Evolutionary conservation across 139 green algal genomes (phyloP), one percentile per base, ranked within the genome.

Genomic region (Zygnema cylindricum): DNA sequence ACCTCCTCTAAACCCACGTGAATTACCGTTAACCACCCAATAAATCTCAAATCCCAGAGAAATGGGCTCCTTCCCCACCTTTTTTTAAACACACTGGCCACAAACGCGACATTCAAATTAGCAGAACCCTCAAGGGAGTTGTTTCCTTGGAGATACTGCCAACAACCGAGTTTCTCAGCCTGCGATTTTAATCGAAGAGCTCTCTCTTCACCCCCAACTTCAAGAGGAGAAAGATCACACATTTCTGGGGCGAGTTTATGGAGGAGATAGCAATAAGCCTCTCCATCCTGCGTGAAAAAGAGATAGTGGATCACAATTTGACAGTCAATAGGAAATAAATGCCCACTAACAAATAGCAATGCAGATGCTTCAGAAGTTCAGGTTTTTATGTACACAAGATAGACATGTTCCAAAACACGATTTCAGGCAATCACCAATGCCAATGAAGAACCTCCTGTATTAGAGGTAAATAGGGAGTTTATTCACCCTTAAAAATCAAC

Each of bases 11-110:
- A 73, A 73, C 57, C 30, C 30, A 30, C 25, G 57, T 73, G 57
- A 30, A 25, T 73, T 30, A 73, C 25, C 25, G 30, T 35, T 35
- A 30, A 73, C 30, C 57, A 73, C 30, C 30, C 30, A 73, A 73
- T 25, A 73, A 73, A 30, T 35, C 57, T 35, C 30, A 30, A 30
- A 73, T 73, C 30, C 25, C 57, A 35, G 30, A 25, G 30, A 73
- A 73, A 73, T 35, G 57, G 57, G 30, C 30, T 25, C 30, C 57
- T 30, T 73, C 57, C 69, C 36, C 49, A 90, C 85, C 85, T 90
- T 7, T 32, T 88, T 38, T 92, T 73, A 85, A 93, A 93, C 38
- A 93, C 82, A 32, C 57, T 76, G 2, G 89, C 86, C 2, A 93
- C 73, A 54, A 93, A 89, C 1, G 88, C 78, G 0, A 92, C 43